Evolutionary conservation across 2,329 filamentous ascomycete species (phyloP), one percentile per base, ranked within the genome.

Genomic region (Botrytis tulipae): DNA sequence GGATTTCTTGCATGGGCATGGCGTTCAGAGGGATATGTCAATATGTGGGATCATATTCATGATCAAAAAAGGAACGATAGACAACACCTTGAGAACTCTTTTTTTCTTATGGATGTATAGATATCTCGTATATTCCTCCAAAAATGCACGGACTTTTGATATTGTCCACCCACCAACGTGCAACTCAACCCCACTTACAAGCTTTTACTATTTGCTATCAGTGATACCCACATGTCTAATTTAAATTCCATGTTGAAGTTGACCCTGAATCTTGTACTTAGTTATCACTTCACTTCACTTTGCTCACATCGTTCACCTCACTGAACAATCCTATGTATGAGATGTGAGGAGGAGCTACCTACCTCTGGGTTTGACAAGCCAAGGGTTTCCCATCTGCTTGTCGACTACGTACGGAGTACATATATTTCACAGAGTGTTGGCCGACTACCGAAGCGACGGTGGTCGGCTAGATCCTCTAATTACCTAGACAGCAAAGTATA

Each of bases 1-100:
- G 71, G 73, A 72, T 69, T 62, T 62, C 46, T 76, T 76, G 76
- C 77, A 78, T 78, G 74, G 77, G 74, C 73, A 68, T 78, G 77
- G 77, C 77, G 77, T 78, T 78, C 68, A 75, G 75, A 76, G 74
- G 75, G 76, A 57, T 70, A 71, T 76, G 69, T 70, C 54, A 70
- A 70, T 76, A 75, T n/a, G 71, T 40, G 71, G 66, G 71, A 69
- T 51, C 66, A 70, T 70, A 42, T 70, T 59, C 46, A 75, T 71
- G 63, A 63, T 65, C 72, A 71, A 74, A 76, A 74, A 70, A 54
- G 40, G 62, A 66, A 51, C 54, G 35, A 42, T 74, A 73, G 65
- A 71, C 48, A 62, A 66, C 72, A 70, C 57, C 67, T 70, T 59
- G 54, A 72, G 54, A 46, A 42, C 6, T 57, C 51, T 29, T 29